Conservation (phyloP, 352 stramenopile species). For the Globisporangium okanoganense region DNA sequence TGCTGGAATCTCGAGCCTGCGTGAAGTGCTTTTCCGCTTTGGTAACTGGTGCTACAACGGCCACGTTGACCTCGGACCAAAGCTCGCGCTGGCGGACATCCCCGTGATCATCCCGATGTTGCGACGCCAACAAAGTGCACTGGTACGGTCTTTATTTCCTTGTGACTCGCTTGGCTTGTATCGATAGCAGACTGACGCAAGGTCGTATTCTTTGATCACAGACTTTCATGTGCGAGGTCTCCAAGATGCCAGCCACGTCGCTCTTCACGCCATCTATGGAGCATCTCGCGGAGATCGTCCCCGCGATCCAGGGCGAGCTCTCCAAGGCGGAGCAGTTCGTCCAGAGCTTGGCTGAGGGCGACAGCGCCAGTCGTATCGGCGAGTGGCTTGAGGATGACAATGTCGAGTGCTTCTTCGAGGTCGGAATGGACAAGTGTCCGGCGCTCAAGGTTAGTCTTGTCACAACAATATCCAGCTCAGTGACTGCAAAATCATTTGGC, state of each 20-base stretch:
- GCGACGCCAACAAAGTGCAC: conserved; percentile 87
- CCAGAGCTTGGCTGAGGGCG: conserved; percentile 45
- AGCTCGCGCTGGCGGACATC: conserved; percentile 88
- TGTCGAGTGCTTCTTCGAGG: conserved; percentile 92
- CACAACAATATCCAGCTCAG: neutral
- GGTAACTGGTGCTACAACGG: conserved; percentile 95
- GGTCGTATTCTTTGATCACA: conserved; percentile 12
- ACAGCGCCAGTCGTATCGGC: conserved; percentile 39
- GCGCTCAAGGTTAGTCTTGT: conserved; percentile 44
- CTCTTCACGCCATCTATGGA: conserved; percentile 88
- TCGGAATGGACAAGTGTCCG: conserved; percentile 67
- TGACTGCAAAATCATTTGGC: neutral
- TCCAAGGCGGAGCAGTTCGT: conserved; percentile 83
- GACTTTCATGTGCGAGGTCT: conserved; percentile 92
- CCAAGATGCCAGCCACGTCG: conserved; percentile 85
- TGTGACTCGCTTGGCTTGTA: neutral
- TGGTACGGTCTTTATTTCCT: conserved; percentile 43
- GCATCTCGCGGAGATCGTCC: conserved; percentile 72
- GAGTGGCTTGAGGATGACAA: conserved; percentile 90
- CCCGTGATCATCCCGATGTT: conserved; percentile 93
- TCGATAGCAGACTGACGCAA: neutral
- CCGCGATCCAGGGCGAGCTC: conserved; percentile 87
- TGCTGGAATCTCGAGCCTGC: conserved; percentile 25
- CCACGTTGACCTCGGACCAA: conserved; percentile 87
- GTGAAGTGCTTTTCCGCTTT: conserved; percentile 94